Base-by-base conservation (phyloP, 805 yeast species). In the Nakazawaea wyomingensis region DNA sequence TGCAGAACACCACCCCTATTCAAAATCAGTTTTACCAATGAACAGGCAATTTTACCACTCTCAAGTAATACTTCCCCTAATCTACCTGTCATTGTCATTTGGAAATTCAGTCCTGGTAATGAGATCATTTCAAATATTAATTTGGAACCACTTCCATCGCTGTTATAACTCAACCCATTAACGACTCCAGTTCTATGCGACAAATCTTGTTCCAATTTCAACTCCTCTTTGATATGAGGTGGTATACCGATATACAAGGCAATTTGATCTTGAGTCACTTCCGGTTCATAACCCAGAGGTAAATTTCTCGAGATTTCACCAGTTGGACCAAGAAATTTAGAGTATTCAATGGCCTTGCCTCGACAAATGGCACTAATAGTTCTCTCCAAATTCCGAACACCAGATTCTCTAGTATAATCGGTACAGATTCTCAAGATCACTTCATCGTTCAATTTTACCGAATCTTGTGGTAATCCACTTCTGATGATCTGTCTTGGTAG, bases 81-180 rank as follows among this genome's bases (percentile, higher is more conserved):
- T 47, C 85, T 72, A 16, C 96, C 96, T 0, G 96, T 88, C 66
- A 85, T 76, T 37, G 70, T 74, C 39, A 86, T 66, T 10, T 66
- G 52, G 52, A 72, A 48, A 51, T 60, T 46, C 20, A 62, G 56
- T 5, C 67, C 68, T 16, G 82, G 83, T 49, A 83, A 75, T 13
- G 82, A 78, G 30, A 85, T 76, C 53, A 88, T 78, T 57, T 89
- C 96, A 58, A 89, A 85, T 13, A 82, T 76, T 40, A 89, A 66
- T 1, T 85, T 78, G 1, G 91, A 82, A 0, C 96, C 96, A 4
- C 84, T 78, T 1, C 96, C 96, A 53, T 83, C 85, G 3, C 88
- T 78, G 64, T 85, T 87, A 60, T 88, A 89, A 2, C 96, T 86
- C 47, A 89, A 66, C 0, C 96, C 97, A 57, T 87, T 86, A 9